Percentiles rank a stretch among this genome's conserved stretches.
These are phyloP conservation scores for Annulohypoxylon bovei DNA, from an alignment of 495 filamentous ascomycete genomes.

Conservation along the genomic window DNA sequence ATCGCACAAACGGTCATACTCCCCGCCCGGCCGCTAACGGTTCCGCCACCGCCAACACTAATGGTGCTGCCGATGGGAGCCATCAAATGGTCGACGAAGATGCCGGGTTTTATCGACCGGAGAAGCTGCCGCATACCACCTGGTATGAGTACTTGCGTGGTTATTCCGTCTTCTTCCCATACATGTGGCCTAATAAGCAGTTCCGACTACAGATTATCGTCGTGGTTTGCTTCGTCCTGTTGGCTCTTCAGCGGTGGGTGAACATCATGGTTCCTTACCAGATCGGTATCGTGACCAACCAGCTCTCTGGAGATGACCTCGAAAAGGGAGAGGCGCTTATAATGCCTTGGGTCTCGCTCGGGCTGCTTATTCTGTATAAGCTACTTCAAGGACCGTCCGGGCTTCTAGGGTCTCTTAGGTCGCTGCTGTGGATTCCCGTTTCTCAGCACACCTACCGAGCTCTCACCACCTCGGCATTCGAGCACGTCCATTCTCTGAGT, in stretches of 20 bases:
- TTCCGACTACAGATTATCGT: slow-evolving; percentile 75
- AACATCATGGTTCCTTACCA: slow-evolving; percentile 85
- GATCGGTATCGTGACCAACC: slow-evolving; percentile 75
- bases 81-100: slow-evolving; percentile 53
- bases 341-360: slow-evolving; percentile 63
- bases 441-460: slow-evolving; percentile 96
- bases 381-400: slow-evolving; percentile 90
- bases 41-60: slow-evolving; percentile 42
- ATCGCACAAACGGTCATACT: slow-evolving; percentile 47
- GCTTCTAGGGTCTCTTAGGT: slow-evolving; percentile 80
- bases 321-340: slow-evolving; percentile 42
- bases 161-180: slow-evolving; percentile 91
- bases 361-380: slow-evolving; percentile 80
- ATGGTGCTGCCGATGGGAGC: slow-evolving; percentile 40
- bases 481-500: slow-evolving; percentile 94
- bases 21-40: slow-evolving; percentile 37
- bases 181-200: slow-evolving; percentile 83
- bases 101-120: slow-evolving; percentile 64
- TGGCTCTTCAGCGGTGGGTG: slow-evolving; percentile 78
- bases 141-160: slow-evolving; percentile 91
- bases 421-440: slow-evolving; percentile 92
- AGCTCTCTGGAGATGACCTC: slow-evolving; percentile 54
- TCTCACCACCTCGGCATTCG: slow-evolving; percentile 92
- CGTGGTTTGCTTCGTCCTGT: slow-evolving; percentile 79
- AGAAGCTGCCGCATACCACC: slow-evolving; percentile 54